A percentile compares a stretch with the other conserved stretches of the same genome.
These are phyloP conservation scores for Coccomyxa sp. DNA, from an alignment of 139 green algal species.

Conservation along the genomic window DNA sequence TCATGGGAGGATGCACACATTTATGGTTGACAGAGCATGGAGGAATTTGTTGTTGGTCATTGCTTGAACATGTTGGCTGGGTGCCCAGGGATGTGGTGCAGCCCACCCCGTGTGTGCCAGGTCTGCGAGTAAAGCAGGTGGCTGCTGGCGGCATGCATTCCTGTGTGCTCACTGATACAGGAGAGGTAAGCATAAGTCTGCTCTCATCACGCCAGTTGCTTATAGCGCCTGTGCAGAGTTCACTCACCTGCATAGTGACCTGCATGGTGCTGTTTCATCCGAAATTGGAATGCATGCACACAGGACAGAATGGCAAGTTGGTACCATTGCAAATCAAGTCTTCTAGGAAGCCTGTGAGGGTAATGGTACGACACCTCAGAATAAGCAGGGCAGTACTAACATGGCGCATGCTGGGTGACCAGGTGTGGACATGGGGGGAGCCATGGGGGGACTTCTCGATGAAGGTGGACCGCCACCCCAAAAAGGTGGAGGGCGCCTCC, in stretches of 20 bases:
- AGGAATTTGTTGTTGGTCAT: no score
- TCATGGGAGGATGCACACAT: no score
- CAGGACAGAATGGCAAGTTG: no score
- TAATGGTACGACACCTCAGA: no score
- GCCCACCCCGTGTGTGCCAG: slow-evolving; percentile 44
- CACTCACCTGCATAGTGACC: not conserved
- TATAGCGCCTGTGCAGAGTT: not conserved
- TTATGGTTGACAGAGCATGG: no score
- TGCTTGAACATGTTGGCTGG: not conserved
- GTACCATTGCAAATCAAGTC: no score
- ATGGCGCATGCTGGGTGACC: not conserved
- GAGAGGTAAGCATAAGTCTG: slow-evolving; percentile 55
- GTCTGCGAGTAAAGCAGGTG: slow-evolving; percentile 57
- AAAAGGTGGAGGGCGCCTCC: slow-evolving; percentile 38
- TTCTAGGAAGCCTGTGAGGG: no score
- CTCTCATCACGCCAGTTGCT: not conserved
- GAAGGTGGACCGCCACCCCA: slow-evolving; percentile 35
- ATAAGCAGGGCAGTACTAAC: not conserved
- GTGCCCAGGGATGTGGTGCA: slow-evolving; percentile 47
- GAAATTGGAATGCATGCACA: no score
- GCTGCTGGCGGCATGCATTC: slow-evolving; percentile 89
- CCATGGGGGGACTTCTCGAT: slow-evolving; percentile 80
- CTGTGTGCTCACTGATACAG: slow-evolving; percentile 72
- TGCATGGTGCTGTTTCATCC: no score
- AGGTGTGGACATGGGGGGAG: slow-evolving; percentile 71